Conservation (phyloP, 176 grass and related monocot genomes). For the Aegilops sharonensis region DNA sequence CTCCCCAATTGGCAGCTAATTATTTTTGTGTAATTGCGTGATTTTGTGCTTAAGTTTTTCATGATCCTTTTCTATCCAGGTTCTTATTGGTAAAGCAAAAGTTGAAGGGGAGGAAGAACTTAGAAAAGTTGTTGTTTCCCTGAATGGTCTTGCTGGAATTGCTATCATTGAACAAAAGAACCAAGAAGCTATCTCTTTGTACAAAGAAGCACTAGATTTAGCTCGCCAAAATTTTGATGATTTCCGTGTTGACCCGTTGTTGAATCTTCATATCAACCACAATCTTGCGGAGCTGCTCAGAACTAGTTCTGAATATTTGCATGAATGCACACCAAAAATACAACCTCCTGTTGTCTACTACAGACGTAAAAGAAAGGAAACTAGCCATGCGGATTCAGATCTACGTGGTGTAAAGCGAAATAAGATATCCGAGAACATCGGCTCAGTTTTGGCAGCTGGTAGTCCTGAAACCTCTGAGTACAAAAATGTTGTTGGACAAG, state of each 20-base stretch:
- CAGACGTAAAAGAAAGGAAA: conserved; percentile 60
- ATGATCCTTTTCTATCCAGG: conserved; percentile 49
- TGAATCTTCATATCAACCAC: conserved; percentile 97
- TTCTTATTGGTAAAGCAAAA: conserved; percentile 96
- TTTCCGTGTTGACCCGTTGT: conserved; percentile 86
- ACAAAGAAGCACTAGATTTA: conserved; percentile 82
- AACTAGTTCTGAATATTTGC: conserved; percentile 67
- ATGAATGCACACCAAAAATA: conserved; percentile 59
- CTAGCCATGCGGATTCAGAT: conserved; percentile 42
- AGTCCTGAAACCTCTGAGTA: conserved; percentile 38
- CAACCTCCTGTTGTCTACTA: conserved; percentile 32
- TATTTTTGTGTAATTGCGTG: background rate
- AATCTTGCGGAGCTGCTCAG: conserved; percentile 77
- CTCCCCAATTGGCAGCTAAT: conserved; percentile 7
- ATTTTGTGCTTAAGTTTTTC: conserved; percentile 21
- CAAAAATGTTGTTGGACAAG: conserved; percentile 1
- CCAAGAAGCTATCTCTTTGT: conserved; percentile 73
- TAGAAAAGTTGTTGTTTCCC: conserved; percentile 78
- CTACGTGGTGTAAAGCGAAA: conserved; percentile 49
- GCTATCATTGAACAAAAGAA: conserved; percentile 81
- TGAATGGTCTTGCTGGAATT: conserved; percentile 94
- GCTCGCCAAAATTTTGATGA: conserved; percentile 64
- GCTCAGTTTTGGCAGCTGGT: conserved; percentile 36
- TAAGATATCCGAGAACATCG: conserved; percentile 45
- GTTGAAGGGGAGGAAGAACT: conserved; percentile 97